Evolutionary conservation across 768 basidiomycete genomes (phyloP).

Genomic region (Tricholoma bakamatsutake): DNA sequence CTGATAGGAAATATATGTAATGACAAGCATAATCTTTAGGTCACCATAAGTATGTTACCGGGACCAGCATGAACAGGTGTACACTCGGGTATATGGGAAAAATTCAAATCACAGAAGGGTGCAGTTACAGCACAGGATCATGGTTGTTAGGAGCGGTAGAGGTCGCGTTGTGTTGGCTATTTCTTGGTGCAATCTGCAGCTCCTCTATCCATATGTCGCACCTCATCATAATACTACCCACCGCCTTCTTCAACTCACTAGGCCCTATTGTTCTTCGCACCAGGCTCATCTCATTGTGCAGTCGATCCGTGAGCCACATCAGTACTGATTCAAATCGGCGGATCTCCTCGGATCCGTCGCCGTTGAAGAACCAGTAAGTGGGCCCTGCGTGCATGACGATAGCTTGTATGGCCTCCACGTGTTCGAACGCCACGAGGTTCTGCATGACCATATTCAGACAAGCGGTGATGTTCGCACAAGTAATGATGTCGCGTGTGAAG

Average conservation of each 20-base stretch:
- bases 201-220: constrained; percentile 2
- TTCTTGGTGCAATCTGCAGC: neutral
- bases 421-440: constrained; percentile 15
- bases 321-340: neutral
- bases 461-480: constrained; percentile 9
- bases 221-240: neutral
- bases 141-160: neutral
- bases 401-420: constrained; percentile 11
- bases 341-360: constrained; percentile 7
- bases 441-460: constrained; percentile 10
- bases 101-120: neutral
- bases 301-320: neutral
- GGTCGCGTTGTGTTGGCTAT: neutral
- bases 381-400: constrained; percentile 11
- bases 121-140: neutral
- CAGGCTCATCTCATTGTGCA: constrained; percentile 1
- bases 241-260: neutral
- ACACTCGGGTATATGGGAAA: neutral
- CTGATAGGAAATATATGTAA: no score
- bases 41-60: neutral
- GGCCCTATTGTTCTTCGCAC: neutral
- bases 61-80: no score
- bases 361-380: constrained; percentile 11
- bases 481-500: constrained; percentile 7
- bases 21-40: no score